phyloP scores from a whole-genome alignment of 2,329 filamentous ascomycete genomes.

The Calonectria henricotiae region DNA sequence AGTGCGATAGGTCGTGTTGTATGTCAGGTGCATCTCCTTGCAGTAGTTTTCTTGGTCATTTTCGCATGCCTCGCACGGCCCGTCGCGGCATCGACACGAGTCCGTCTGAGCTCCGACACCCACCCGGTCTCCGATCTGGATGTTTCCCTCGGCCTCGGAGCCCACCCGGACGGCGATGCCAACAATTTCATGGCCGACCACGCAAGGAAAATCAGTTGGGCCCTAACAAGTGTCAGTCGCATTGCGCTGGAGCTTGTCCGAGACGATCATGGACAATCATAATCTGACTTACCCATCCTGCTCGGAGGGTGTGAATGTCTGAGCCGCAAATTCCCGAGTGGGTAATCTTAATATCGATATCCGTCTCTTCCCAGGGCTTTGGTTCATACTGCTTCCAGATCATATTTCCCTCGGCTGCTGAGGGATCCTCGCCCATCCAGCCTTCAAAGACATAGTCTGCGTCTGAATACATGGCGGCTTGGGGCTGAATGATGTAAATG shows the following conservation, averaged over 20 bases:
- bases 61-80: constrained; percentile 64
- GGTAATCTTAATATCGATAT: constrained; percentile 77
- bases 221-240: constrained; percentile 47
- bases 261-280: constrained; percentile 51
- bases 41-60: constrained; percentile 81
- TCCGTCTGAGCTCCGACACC: constrained; percentile 80
- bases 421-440: constrained; percentile 60
- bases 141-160: constrained; percentile 60
- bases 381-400: constrained; percentile 72
- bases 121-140: constrained; percentile 76
- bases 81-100: constrained; percentile 76
- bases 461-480: constrained; percentile 15
- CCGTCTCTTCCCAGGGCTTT: constrained; percentile 77
- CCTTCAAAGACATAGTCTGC: constrained; percentile 33
- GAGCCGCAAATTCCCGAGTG: constrained; percentile 79
- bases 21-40: constrained; percentile 73
- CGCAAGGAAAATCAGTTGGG: constrained; percentile 60
- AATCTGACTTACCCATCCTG: constrained; percentile 64
- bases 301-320: constrained; percentile 73
- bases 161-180: constrained; percentile 72
- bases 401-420: constrained; percentile 68
- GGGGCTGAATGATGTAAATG: background rate
- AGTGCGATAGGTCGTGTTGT: constrained; percentile 71
- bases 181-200: constrained; percentile 79
- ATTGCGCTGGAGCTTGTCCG: constrained; percentile 62